phyloP scores from a whole-genome alignment of 129 eudicot genomes.

The Flaveria bidentis region DNA sequence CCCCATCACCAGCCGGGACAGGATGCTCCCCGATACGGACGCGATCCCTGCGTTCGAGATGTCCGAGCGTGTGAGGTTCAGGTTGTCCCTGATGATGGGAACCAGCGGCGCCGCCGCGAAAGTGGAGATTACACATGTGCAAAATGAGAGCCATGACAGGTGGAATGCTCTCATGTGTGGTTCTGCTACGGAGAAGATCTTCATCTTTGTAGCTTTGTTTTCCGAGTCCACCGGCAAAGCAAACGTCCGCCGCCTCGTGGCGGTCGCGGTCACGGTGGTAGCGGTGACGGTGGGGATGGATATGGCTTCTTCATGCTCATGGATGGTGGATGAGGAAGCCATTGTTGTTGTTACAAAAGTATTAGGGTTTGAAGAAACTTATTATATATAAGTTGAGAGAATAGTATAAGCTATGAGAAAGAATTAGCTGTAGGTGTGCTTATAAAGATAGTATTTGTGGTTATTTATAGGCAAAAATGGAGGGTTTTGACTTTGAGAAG shows the following conservation, averaged over 20 bases:
- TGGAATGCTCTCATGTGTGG: slow-evolving; percentile 43
- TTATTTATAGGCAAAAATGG: slow-evolving; percentile 15
- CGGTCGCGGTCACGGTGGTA: not conserved
- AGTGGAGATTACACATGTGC: slow-evolving; percentile 41
- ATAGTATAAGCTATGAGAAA: slow-evolving; percentile 11
- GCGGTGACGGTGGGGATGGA: slow-evolving; percentile 8
- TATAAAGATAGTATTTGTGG: slow-evolving; percentile 11
- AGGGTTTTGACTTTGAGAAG: slow-evolving; percentile 17
- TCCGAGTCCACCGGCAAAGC: slow-evolving; percentile 35
- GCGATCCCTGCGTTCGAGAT: slow-evolving; percentile 49
- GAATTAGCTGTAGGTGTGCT: slow-evolving; percentile 38
- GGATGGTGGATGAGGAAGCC: no score
- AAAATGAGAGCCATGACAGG: slow-evolving; percentile 41
- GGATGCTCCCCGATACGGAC: slow-evolving; percentile 46
- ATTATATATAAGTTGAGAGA: not conserved
- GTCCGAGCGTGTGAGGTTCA: slow-evolving; percentile 39
- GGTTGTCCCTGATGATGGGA: slow-evolving; percentile 45
- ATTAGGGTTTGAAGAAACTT: no score
- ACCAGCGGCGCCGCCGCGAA: slow-evolving; percentile 44
- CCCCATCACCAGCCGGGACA: slow-evolving; percentile 54
- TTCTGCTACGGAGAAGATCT: slow-evolving; percentile 26
- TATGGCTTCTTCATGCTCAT: slow-evolving; percentile 3
- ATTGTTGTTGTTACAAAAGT: no score
- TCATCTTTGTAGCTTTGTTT: slow-evolving; percentile 35
- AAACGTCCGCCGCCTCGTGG: not conserved